A percentile compares a stretch with the other conserved stretches of the same genome.
These are phyloP conservation scores for Coemansia sp. DNA, from an alignment of 192 early-diverging fungal genomes.

Conservation along the genomic window DNA sequence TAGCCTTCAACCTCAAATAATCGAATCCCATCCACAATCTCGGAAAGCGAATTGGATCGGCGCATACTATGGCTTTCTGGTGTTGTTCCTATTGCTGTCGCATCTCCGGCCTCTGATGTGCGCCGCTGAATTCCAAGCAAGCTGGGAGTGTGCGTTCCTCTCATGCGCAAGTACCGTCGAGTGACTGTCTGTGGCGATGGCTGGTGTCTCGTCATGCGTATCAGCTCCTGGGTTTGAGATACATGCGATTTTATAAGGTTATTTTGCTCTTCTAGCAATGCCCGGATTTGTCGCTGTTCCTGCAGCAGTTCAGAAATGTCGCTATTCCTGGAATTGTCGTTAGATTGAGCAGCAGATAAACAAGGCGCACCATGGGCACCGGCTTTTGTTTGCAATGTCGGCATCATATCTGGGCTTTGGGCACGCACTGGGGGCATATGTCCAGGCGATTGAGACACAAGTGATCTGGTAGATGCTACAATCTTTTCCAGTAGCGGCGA, in stretches of 20 bases:
- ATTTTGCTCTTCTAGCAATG: conserved; percentile 46
- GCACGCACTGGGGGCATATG: background rate
- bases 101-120: background rate
- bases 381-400: background rate
- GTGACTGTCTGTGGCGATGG: conserved; percentile 46
- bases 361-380: background rate
- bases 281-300: conserved; percentile 50
- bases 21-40: conserved; percentile 45
- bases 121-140: conserved; percentile 11
- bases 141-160: conserved; percentile 33
- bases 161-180: conserved; percentile 46
- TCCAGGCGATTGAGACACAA: conserved; percentile 2
- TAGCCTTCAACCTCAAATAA: conserved; percentile 53
- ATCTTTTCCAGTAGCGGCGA: conserved; percentile 31
- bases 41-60: conserved; percentile 47
- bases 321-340: background rate
- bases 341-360: background rate
- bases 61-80: conserved; percentile 13
- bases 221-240: conserved; percentile 47
- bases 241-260: conserved; percentile 41
- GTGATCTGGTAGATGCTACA: conserved; percentile 18
- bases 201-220: conserved; percentile 35
- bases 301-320: conserved; percentile 33
- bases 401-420: background rate
- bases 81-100: background rate